Evolutionary conservation across 805 yeast genomes (phyloP).

Genomic region (Debaryomyces prosopidis): DNA sequence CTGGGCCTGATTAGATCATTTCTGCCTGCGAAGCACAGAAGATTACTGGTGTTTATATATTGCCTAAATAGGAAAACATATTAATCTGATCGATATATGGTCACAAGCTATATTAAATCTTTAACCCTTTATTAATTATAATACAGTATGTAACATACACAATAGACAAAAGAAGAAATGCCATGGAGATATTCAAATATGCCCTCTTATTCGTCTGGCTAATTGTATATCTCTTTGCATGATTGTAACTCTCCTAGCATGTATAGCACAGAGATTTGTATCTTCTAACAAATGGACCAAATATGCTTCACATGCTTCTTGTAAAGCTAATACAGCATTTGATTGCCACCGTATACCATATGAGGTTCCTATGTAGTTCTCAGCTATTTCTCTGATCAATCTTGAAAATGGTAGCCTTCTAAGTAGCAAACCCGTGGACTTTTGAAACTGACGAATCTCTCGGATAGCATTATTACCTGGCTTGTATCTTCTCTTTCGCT

Average conservation of each 20-base stretch:
- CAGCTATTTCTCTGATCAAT: slow-evolving; percentile 71
- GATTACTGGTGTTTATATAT: background rate
- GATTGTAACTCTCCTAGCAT: slow-evolving; percentile 80
- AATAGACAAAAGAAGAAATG: background rate
- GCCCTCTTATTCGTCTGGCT: slow-evolving; percentile 76
- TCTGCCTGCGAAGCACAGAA: too few relatives aligned
- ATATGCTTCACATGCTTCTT: slow-evolving; percentile 81
- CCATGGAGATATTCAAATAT: slow-evolving; percentile 3
- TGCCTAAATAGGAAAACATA: background rate
- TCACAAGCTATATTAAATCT: too few relatives aligned
- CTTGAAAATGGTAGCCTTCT: slow-evolving; percentile 79
- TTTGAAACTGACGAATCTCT: slow-evolving; percentile 69
- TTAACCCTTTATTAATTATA: background rate
- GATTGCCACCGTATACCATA: slow-evolving; percentile 76
- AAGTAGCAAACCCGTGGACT: slow-evolving; percentile 64
- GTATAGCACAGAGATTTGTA: slow-evolving; percentile 74
- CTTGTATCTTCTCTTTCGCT: slow-evolving; percentile 45
- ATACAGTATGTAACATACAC: background rate
- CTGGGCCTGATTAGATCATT: too few relatives aligned
- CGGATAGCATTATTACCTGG: slow-evolving; percentile 69
- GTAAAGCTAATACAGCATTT: slow-evolving; percentile 73
- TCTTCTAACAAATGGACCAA: slow-evolving; percentile 73
- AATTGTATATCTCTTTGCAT: slow-evolving; percentile 82
- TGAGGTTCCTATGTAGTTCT: slow-evolving; percentile 52
- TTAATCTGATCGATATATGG: too few relatives aligned